phyloP scores from a whole-genome alignment of 1,284 basidiomycete species.

The Cutaneotrichosporon mucoides region DNA sequence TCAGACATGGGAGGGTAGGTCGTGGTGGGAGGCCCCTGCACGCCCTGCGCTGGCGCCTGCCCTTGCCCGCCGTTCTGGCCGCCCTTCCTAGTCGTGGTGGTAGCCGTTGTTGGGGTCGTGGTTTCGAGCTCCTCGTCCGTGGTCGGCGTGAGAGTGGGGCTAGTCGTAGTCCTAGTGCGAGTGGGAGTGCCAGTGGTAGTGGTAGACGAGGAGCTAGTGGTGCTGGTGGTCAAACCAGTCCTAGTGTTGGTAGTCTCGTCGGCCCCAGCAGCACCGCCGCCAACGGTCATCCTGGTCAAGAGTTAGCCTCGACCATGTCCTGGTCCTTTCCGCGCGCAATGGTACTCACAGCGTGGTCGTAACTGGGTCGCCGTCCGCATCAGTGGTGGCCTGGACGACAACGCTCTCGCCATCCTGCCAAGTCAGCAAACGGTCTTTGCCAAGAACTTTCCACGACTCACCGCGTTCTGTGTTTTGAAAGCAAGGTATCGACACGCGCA shows the following conservation, averaged over 20 bases:
- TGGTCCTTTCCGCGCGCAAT: too few species aligned
- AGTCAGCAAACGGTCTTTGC: neutral
- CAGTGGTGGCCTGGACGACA: conserved; percentile 30
- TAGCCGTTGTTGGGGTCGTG: conserved; percentile 7
- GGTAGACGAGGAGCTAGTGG: too few species aligned
- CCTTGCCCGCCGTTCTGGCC: neutral
- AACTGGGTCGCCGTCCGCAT: conserved; percentile 23
- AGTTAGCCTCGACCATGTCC: too few species aligned
- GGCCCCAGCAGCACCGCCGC: neutral
- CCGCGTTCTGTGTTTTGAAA: neutral
- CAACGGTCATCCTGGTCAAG: neutral
- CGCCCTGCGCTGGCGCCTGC: neutral
- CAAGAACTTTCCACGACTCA: neutral
- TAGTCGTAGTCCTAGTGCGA: conserved; percentile 1
- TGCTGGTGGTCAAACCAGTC: too few species aligned
- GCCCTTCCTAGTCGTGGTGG: neutral
- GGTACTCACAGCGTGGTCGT: conserved; percentile 31
- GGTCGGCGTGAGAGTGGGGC: conserved; percentile 5
- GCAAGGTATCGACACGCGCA: too few species aligned
- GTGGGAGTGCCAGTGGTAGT: conserved; percentile 6
- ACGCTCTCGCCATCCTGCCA: conserved; percentile 32
- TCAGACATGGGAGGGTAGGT: conserved; percentile 13
- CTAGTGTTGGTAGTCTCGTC: too few species aligned
- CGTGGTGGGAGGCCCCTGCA: conserved; percentile 9
- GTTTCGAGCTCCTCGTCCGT: neutral